Conservation (phyloP, 2,329 filamentous ascomycete genomes). For the Teratosphaeria destructans region DNA sequence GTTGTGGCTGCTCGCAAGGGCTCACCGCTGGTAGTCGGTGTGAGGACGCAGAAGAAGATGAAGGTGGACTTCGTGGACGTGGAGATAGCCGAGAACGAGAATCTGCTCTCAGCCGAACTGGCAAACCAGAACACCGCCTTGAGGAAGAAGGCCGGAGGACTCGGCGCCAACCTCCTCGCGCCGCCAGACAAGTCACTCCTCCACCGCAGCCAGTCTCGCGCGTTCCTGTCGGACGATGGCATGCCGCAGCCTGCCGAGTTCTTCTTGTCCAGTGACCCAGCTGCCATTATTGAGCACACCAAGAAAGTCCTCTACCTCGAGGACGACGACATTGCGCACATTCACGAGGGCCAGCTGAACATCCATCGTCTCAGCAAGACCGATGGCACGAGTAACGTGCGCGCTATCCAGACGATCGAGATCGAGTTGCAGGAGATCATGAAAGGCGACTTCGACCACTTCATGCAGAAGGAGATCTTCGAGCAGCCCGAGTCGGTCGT, state of each 20-base stretch:
- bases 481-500: slow-evolving; percentile 98
- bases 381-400: slow-evolving; percentile 93
- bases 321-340: slow-evolving; percentile 98
- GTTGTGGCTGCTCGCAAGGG: slow-evolving; percentile 97
- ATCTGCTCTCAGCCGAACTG: slow-evolving; percentile 77
- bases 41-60: slow-evolving; percentile 96
- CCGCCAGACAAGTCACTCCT: slow-evolving; percentile 95
- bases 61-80: slow-evolving; percentile 99
- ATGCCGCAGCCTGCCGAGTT: slow-evolving; percentile 97
- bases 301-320: slow-evolving; percentile 99
- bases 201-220: slow-evolving; percentile 95
- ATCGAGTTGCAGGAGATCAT: slow-evolving; percentile 99
- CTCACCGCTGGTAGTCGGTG: slow-evolving; percentile 92
- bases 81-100: slow-evolving; percentile 82
- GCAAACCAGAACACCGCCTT: slow-evolving; percentile 93
- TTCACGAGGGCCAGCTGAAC: slow-evolving; percentile 97
- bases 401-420: slow-evolving; percentile 96
- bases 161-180: slow-evolving; percentile 61
- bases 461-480: slow-evolving; percentile 99
- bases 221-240: slow-evolving; percentile 97
- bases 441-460: slow-evolving; percentile 99
- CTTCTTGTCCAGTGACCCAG: slow-evolving; percentile 97
- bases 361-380: slow-evolving; percentile 97
- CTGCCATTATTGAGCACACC: slow-evolving; percentile 97
- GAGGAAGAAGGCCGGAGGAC: slow-evolving; percentile 59